Percentiles rank a stretch among this genome's conserved stretches.
Evolutionary conservation across 2,329 filamentous ascomycete species (phyloP).

Genomic region (Thelonectria rubi): DNA sequence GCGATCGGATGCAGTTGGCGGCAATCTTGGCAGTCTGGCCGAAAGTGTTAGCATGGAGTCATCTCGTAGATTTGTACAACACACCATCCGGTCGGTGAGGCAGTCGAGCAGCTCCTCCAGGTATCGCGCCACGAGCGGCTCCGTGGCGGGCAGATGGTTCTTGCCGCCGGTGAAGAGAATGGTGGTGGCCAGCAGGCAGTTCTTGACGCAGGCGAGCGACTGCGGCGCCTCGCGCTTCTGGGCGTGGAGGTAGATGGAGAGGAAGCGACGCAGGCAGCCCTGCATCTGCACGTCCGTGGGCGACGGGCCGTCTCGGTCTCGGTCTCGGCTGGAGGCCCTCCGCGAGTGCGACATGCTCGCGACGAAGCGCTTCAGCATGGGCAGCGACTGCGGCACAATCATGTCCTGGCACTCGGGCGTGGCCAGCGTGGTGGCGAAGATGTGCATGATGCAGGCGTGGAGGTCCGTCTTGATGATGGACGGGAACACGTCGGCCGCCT

Average conservation of each 20-base stretch:
- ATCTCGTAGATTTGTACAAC: slow-evolving; percentile 34
- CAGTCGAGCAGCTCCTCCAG: slow-evolving; percentile 87
- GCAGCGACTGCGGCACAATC: slow-evolving; percentile 88
- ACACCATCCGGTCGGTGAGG: slow-evolving; percentile 79
- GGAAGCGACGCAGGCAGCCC: slow-evolving; percentile 82
- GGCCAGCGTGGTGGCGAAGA: slow-evolving; percentile 91
- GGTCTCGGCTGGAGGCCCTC: slow-evolving; percentile 44
- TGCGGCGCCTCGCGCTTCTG: slow-evolving; percentile 79
- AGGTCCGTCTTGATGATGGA: slow-evolving; percentile 96
- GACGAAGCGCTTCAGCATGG: slow-evolving; percentile 92
- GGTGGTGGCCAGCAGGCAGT: slow-evolving; percentile 86
- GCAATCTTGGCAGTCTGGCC: slow-evolving; percentile 83
- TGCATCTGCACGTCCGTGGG: slow-evolving; percentile 76
- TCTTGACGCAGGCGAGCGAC: slow-evolving; percentile 90
- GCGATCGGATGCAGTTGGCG: slow-evolving; percentile 85
- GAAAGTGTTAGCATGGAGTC: slow-evolving; percentile 24
- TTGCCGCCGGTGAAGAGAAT: slow-evolving; percentile 86
- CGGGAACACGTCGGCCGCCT: slow-evolving; percentile 95
- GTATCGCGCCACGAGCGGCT: slow-evolving; percentile 78
- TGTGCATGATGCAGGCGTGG: slow-evolving; percentile 95
- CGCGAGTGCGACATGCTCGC: slow-evolving; percentile 70
- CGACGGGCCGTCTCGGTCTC: slow-evolving; percentile 53
- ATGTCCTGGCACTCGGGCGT: slow-evolving; percentile 85
- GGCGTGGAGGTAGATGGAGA: slow-evolving; percentile 79
- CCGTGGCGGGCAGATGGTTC: slow-evolving; percentile 76